A percentile compares a stretch with the other conserved stretches of the same genome.
Conservation (phyloP, 2,329 filamentous ascomycete genomes). For the Elsinoe arachidis region DNA sequence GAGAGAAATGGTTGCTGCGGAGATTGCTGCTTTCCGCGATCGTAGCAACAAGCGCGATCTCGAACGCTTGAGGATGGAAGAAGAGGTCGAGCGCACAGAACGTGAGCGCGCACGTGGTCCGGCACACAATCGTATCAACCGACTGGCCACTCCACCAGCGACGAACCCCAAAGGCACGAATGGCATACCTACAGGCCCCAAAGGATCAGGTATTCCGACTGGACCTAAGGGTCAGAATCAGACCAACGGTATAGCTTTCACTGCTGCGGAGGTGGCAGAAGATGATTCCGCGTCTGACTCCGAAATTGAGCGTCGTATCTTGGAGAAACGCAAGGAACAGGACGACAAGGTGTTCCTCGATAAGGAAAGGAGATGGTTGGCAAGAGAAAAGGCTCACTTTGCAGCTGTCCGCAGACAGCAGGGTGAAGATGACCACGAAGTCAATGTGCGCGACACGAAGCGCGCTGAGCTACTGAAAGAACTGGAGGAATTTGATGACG, state of each 20-base stretch:
- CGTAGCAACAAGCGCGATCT: conserved; percentile 80
- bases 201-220: conserved; percentile 65
- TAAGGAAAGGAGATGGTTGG: conserved; percentile 82
- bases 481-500: conserved; percentile 79
- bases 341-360: conserved; percentile 74
- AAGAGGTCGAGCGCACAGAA: conserved; percentile 85
- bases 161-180: conserved; percentile 59
- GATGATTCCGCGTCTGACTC: conserved; percentile 81
- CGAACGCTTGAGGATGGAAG: conserved; percentile 78
- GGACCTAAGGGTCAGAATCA: conserved; percentile 53
- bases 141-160: conserved; percentile 59
- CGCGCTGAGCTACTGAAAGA: conserved; percentile 62
- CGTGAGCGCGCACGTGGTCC: conserved; percentile 59
- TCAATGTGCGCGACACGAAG: conserved; percentile 53
- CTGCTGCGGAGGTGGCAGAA: conserved; percentile 68
- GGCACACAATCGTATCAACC: conserved; percentile 45
- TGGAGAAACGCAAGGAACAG: conserved; percentile 64
- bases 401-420: conserved; percentile 79
- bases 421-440: conserved; percentile 69
- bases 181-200: conserved; percentile 67
- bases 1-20: conserved; percentile 86
- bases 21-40: conserved; percentile 91
- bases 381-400: conserved; percentile 74
- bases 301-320: conserved; percentile 66
- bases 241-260: conserved; percentile 70